These are phyloP conservation scores for Neurospora tetraspora DNA, from an alignment of 495 filamentous ascomycete species.

Conservation along the genomic window DNA sequence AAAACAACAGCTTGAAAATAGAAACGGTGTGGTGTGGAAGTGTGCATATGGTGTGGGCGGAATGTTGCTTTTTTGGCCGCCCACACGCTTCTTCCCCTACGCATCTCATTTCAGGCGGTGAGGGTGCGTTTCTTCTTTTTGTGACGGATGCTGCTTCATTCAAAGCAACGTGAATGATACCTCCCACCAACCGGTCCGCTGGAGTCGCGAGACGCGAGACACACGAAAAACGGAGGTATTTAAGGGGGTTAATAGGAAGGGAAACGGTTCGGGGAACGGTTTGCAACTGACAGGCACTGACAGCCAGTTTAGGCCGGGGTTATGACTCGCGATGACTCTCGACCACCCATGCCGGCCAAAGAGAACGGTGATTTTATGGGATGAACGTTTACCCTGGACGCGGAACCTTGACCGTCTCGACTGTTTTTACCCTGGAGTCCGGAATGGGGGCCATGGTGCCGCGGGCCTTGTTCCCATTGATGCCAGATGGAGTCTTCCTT, in stretches of 20 bases:
- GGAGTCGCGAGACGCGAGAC: neutral
- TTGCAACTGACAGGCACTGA: neutral
- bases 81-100: neutral
- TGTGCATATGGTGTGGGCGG: neutral
- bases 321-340: neutral
- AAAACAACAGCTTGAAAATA: neutral
- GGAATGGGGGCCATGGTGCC: neutral
- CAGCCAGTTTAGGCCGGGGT: neutral
- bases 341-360: constrained; percentile 10
- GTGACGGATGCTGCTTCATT: neutral
- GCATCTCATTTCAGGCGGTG: constrained; percentile 12
- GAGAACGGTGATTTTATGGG: constrained; percentile 3
- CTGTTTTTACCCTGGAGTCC: neutral
- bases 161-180: neutral
- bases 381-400: neutral
- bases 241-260: neutral
- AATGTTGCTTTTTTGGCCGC: neutral
- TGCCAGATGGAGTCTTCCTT: neutral
- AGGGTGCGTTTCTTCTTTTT: neutral
- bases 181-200: neutral
- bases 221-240: neutral
- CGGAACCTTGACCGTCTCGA: constrained; percentile 7
- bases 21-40: neutral
- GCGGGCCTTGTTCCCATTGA: neutral
- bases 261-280: neutral